Evolutionary conservation across 495 filamentous ascomycete species (phyloP), one percentile per base, ranked within the genome.

Genomic region (Pyrenopolyporus hunteri): DNA sequence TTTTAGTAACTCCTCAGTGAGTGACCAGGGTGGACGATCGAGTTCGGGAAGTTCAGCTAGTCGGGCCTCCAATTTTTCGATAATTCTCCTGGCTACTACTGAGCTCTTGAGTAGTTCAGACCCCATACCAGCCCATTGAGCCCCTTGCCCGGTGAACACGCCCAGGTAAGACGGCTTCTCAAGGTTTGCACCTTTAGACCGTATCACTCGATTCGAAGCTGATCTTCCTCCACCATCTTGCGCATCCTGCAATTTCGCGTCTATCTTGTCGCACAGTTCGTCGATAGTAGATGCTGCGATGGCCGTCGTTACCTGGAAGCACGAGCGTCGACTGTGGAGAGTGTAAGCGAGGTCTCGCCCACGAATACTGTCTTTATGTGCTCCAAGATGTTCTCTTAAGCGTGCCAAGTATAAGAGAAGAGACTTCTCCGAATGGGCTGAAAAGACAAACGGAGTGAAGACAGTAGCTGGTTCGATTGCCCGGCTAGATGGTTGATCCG

Each of bases 71-170:
- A 46, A 22, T n/a, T 19, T 20, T 3, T 35, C 4, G n/a, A 56
- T 29, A 3, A 46, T 17, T 8, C 17, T 32, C 33, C 48, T 16
- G 14, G 17, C 1, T 49, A 14, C 2, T 64, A 35, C 11, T 57
- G 56, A 28, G 33, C 14, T 6, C 17, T 28, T 32, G 7, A 70
- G 32, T n/a, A 70, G 26, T 13, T 53, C 59, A 22, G 44, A 22
- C 42, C 46, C 57, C 62, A 68, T 43, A 14, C n/a, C 26, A 5
- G 69, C 35, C 63, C 63, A 73, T 29, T 73, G 71, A 2, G 70
- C 70, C 13, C 71, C 71, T 22, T 73, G 71, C 1, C 71, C 71
- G 1, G 70, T 71, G 39, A 71, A 68, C 1, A 70, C 35, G 10
- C 63, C 63, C 6, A 56, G 19, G n/a, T 36, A 11, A 17, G 40